Evolutionary conservation across 345 rosid genomes (phyloP).

Genomic region (Eucalyptus erythrocorys): DNA sequence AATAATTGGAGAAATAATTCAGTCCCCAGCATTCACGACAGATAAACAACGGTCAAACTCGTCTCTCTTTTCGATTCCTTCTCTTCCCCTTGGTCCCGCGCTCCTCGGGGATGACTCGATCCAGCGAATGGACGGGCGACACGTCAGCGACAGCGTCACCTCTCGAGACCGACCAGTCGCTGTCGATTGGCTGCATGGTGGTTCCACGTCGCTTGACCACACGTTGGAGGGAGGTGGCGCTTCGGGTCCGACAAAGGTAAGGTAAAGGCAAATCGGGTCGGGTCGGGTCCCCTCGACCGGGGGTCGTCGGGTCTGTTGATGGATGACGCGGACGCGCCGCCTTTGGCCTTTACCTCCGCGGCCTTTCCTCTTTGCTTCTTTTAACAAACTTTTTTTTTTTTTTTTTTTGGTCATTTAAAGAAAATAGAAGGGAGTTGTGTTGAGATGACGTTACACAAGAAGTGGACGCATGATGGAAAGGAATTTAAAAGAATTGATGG

Average conservation of each 20-base stretch:
- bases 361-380: not conserved
- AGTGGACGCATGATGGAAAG: too few species aligned
- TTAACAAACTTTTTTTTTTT: not conserved
- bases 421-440: not conserved
- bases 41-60: not conserved
- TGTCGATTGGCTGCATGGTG: not conserved
- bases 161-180: not conserved
- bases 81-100: not conserved
- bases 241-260: fast-evolving
- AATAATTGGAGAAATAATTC: not conserved
- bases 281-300: not conserved
- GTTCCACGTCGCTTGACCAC: not conserved
- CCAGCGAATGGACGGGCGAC: not conserved
- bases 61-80: not conserved
- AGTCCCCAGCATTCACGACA: not conserved
- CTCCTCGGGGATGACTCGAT: not conserved
- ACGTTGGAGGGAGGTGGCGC: not conserved
- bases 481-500: not conserved
- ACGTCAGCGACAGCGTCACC: not conserved
- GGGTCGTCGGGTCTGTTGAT: not conserved
- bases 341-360: not conserved
- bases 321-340: not conserved
- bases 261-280: not conserved
- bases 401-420: not conserved
- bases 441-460: not conserved